These are phyloP conservation scores for Penicillium frequentans DNA, from an alignment of 2,329 filamentous ascomycete species.

Conservation along the genomic window DNA sequence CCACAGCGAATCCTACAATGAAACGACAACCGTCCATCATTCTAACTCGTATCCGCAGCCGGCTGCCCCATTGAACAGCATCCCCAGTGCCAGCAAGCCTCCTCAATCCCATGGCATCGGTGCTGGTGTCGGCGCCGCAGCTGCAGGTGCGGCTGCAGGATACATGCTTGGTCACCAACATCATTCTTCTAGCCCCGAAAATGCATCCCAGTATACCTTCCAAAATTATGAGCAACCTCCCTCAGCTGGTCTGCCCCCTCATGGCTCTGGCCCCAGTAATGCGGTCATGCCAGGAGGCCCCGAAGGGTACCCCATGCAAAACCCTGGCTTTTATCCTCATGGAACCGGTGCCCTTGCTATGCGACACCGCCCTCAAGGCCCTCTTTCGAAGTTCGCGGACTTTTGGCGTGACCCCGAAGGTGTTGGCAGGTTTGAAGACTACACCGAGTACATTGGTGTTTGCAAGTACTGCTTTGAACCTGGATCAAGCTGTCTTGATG, in stretches of 20 bases:
- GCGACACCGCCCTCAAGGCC: slow-evolving; percentile 56
- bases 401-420: slow-evolving; percentile 66
- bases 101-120: slow-evolving; percentile 33
- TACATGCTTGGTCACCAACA: slow-evolving; percentile 40
- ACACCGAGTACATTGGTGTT: slow-evolving; percentile 66
- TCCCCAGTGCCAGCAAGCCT: slow-evolving; percentile 21
- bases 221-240: slow-evolving; percentile 30
- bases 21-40: slow-evolving; percentile 13
- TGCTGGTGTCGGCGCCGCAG: slow-evolving; percentile 38
- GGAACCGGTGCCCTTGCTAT: slow-evolving; percentile 45
- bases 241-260: slow-evolving; percentile 12
- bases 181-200: slow-evolving; percentile 29
- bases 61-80: slow-evolving; percentile 8
- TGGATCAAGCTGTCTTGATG: slow-evolving; percentile 55
- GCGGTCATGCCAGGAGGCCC: slow-evolving; percentile 46
- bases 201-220: slow-evolving; percentile 32
- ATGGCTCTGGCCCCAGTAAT: slow-evolving; percentile 31
- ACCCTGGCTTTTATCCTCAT: slow-evolving; percentile 33
- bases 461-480: slow-evolving; percentile 67
- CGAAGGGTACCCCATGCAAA: slow-evolving; percentile 32
- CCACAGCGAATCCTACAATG: slow-evolving; percentile 17
- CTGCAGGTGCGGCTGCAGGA: slow-evolving; percentile 43
- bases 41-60: slow-evolving; percentile 21
- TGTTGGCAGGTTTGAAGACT: slow-evolving; percentile 66
- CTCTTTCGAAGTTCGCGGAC: slow-evolving; percentile 56